Conservation (phyloP, 2,329 filamentous ascomycete species). For the Chrysoporthe puriensis region DNA sequence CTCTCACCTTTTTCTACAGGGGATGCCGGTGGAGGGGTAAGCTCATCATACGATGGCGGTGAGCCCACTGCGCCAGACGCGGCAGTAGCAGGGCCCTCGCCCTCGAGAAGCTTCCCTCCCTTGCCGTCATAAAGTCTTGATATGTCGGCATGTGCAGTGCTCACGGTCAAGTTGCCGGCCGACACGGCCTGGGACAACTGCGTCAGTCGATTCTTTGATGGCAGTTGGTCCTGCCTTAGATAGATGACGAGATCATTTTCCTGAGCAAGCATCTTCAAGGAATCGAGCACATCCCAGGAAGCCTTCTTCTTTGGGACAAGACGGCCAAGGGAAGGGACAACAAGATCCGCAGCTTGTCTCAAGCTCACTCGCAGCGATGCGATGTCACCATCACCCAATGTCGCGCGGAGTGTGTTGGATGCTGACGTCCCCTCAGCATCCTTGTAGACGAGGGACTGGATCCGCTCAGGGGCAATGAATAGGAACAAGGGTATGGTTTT, state of each 20-base stretch:
- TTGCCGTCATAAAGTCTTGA: slow-evolving; percentile 18
- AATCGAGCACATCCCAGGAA: slow-evolving; percentile 14
- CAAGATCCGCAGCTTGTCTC: slow-evolving; percentile 5
- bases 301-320: slow-evolving; percentile 18
- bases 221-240: neutral
- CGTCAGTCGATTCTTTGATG: neutral
- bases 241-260: slow-evolving; percentile 9
- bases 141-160: slow-evolving; percentile 15
- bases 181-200: slow-evolving; percentile 6
- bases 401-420: neutral
- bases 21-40: slow-evolving; percentile 13
- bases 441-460: slow-evolving; percentile 9
- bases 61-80: neutral
- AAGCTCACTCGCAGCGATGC: slow-evolving; percentile 2
- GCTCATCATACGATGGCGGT: slow-evolving; percentile 13
- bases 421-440: neutral
- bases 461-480: slow-evolving; percentile 15
- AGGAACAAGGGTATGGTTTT: slow-evolving; percentile 14
- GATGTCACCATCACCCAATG: slow-evolving; percentile 7
- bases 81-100: neutral
- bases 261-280: slow-evolving; percentile 12
- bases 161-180: slow-evolving; percentile 1
- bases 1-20: slow-evolving; percentile 16
- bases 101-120: slow-evolving; percentile 8
- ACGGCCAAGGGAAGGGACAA: slow-evolving; percentile 5